Base-by-base conservation (phyloP, 257 asterid species). In the Asclepias syriaca region DNA sequence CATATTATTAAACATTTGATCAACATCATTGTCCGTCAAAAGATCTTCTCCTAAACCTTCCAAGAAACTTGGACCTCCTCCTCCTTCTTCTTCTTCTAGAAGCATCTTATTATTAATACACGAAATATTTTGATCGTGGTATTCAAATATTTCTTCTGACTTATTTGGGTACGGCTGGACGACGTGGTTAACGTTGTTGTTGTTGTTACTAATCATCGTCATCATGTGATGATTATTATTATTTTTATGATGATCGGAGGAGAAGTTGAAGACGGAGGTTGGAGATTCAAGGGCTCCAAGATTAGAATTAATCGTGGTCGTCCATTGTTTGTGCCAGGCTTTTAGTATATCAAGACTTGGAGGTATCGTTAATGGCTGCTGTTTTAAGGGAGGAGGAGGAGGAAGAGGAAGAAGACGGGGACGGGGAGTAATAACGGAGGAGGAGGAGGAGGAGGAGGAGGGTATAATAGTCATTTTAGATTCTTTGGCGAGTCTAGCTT, bases 401-500 rank as follows among this genome's bases (percentile, higher is more conserved):
- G 63, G 32, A 56, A 0, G 14, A 57, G 10, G 60, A 55, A 0
- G 60, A 3, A 21, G 64, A 57, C 27, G 27, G 16, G 64, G 64
- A 57, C 10, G 13, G 18, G 53, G 53, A 48, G 0, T 48, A 0
- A 3, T 22, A 34, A 34, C 6, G 12, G 19, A 57, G 64, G 34
- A 57, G 4, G 15, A 57, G 64, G 34, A 57, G 4, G 15, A 57
- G 10, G 59, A 54, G 2, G 59, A 3, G 15, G 64, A 57, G 6
- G 59, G n/a, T 24, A 57, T 57, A 15, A 56, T 10, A 13, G 10
- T 4, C 22, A 19, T 5, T 57, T 57, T 57, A 10, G 81, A 78
- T 48, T 66, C 77, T 3, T 57, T 69, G 37, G 65, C 79, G 2
- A 77, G 76, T 1, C 82, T 59, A 0, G 80, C 80, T 72, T 81